Base-by-base conservation (phyloP, 225 moss, liverwort and hornwort genomes). In the Physcomitrellopsis africana region DNA sequence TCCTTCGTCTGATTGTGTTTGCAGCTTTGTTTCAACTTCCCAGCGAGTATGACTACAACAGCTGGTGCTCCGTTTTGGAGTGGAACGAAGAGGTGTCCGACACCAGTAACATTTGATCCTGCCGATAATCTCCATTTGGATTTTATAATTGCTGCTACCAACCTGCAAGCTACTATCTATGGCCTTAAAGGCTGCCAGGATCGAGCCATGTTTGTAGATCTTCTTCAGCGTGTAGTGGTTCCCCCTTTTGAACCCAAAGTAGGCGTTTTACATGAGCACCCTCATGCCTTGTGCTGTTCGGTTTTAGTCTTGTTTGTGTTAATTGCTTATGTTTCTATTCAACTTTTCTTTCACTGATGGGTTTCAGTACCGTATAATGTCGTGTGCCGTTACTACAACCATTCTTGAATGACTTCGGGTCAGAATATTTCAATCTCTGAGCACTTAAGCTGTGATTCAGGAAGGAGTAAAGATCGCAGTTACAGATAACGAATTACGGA, bases 11-110 rank as follows among this genome's bases (percentile, higher is more conserved):
- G 42, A 24, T 70, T 58, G 17, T 75, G 29, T 72, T 68, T 76
- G 85, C 89, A 99, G 93, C 89, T 99, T 65, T 95, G 99, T 83
- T 99, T 95, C 84, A 99, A 93, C 77, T 99, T 99, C 62, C 99
- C 99, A 76, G 87, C 76, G 70, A 95, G 92, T 37, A 99, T 99
- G 99, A 95, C 92, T 13, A 92, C 99, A 26, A 85, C 93, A 68
- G 85, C 99, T 72, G 99, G 95, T 84, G 90, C 89, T 58, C 99
- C 99, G 61, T 99, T 99, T 62, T 99, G 99, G 99, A 95, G 95
- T 86, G 99, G 95, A 76, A 99, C 99, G 19, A 99, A 99, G 82
- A 93, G 99, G 78, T 75, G 87, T 76, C 99, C 99, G 63, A 85
- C 86, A 47, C 86, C 95, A 19, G 72, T 99, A 48, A 73, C 58